These are phyloP conservation scores for Hamigera avellanea DNA, from an alignment of 495 filamentous ascomycete species.

Conservation along the genomic window DNA sequence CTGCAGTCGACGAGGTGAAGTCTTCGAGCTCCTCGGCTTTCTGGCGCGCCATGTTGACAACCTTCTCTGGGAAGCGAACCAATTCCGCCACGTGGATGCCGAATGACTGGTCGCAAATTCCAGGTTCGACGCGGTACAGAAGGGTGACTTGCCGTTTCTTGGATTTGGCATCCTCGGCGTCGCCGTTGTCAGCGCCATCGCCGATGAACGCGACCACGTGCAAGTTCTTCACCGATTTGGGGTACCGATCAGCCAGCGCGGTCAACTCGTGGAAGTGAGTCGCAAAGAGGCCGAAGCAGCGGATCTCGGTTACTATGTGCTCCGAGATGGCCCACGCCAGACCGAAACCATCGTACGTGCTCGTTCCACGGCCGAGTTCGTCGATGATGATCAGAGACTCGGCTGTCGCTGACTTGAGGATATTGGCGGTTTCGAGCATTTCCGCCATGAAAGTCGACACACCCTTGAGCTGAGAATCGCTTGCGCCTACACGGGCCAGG, in stretches of 20 bases:
- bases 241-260: constrained; percentile 71
- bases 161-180: constrained; percentile 24
- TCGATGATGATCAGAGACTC: constrained; percentile 97
- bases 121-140: constrained; percentile 90
- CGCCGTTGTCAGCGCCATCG: constrained; percentile 28
- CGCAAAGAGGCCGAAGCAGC: constrained; percentile 86
- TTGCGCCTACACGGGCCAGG: constrained; percentile 89
- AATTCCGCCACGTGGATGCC: constrained; percentile 98
- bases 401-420: constrained; percentile 89
- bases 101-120: constrained; percentile 93
- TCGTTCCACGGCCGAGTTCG: constrained; percentile 95
- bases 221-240: constrained; percentile 73
- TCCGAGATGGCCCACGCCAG: constrained; percentile 98
- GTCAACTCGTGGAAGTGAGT: constrained; percentile 99
- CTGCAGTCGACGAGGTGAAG: constrained; percentile 51
- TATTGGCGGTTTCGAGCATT: constrained; percentile 98
- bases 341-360: constrained; percentile 97
- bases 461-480: constrained; percentile 92
- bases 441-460: constrained; percentile 99
- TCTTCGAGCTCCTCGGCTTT: constrained; percentile 98
- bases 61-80: constrained; percentile 94
- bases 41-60: constrained; percentile 95
- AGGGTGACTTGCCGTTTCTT: constrained; percentile 82
- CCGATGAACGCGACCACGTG: constrained; percentile 94
- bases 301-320: constrained; percentile 90